Percentiles rank a stretch among this genome's conserved stretches.
Evolutionary conservation across 1,284 basidiomycete genomes (phyloP).

Genomic region (Boletus albobrunnescens): DNA sequence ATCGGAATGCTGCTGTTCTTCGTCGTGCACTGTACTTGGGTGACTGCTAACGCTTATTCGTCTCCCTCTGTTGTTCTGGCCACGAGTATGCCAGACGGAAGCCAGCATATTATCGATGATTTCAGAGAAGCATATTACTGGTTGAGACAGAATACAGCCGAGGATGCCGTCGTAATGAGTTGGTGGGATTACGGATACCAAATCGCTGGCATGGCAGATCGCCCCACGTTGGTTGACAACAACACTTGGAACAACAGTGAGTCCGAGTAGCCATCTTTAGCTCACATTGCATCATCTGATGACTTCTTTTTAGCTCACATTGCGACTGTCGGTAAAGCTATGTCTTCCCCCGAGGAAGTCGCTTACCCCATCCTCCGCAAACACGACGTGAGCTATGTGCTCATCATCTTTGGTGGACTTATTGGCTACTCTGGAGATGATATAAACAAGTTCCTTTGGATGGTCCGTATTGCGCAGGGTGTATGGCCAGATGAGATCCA

Average conservation of each 20-base stretch:
- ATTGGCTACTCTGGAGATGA: slow-evolving; percentile 98
- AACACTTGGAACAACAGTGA: slow-evolving; percentile 99
- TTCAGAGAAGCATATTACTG: slow-evolving; percentile 99
- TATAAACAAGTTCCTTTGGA: slow-evolving; percentile 99
- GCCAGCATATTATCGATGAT: slow-evolving; percentile 95
- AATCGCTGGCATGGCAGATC: slow-evolving; percentile 97
- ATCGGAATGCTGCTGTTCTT: slow-evolving; percentile 83
- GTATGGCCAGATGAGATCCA: slow-evolving; percentile 99
- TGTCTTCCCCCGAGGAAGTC: slow-evolving; percentile 91
- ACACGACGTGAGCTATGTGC: slow-evolving; percentile 97
- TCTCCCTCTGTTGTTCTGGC: slow-evolving; percentile 96
- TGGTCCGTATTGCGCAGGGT: slow-evolving; percentile 96
- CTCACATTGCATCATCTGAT: slow-evolving; percentile 9
- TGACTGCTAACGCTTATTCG: slow-evolving; percentile 93
- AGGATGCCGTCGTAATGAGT: slow-evolving; percentile 93
- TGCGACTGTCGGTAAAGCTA: slow-evolving; percentile 95
- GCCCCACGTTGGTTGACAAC: slow-evolving; percentile 97
- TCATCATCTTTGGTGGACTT: slow-evolving; percentile 96
- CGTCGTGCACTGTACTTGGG: slow-evolving; percentile 95
- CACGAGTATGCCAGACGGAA: slow-evolving; percentile 78
- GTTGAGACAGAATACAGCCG: slow-evolving; percentile 92
- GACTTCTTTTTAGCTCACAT: slow-evolving; percentile 68
- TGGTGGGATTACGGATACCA: slow-evolving; percentile 99
- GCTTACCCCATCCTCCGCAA: slow-evolving; percentile 96
- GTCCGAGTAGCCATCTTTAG: slow-evolving; percentile 28